A percentile compares a stretch with the other conserved stretches of the same genome.
These are phyloP conservation scores for Senecio squalidus DNA, from an alignment of 140 eudicot genomes.

Conservation along the genomic window DNA sequence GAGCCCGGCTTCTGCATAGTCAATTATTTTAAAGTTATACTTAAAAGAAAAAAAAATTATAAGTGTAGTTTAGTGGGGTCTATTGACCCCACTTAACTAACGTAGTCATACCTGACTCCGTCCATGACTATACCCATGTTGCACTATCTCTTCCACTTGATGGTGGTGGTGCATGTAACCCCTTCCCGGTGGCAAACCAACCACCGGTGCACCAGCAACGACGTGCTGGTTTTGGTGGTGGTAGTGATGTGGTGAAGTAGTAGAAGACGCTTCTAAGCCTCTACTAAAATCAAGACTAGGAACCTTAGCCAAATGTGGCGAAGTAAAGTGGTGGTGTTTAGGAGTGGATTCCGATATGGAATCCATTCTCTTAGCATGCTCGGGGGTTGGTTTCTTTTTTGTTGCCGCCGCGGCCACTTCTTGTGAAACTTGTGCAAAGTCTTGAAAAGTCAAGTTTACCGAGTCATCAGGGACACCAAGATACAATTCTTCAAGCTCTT, in stretches of 20 bases:
- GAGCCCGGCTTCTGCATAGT: no score
- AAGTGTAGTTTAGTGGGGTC: no score
- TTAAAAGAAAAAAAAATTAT: no score
- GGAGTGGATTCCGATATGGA: slow-evolving; percentile 31
- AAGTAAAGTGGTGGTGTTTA: slow-evolving; percentile 19
- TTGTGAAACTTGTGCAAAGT: slow-evolving; percentile 55
- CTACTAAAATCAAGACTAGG: slow-evolving; percentile 72
- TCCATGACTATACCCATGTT: slow-evolving; percentile 19
- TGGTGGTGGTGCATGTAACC: slow-evolving; percentile 18
- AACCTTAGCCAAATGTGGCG: slow-evolving; percentile 41
- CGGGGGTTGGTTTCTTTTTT: slow-evolving; percentile 28
- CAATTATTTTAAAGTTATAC: no score
- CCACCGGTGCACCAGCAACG: not conserved
- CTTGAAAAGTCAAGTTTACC: slow-evolving; percentile 74
- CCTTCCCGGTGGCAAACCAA: slow-evolving; percentile 11
- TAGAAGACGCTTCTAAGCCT: slow-evolving; percentile 43
- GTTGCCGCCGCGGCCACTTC: not conserved
- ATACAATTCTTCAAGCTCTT: slow-evolving; percentile 70
- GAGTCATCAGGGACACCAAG: slow-evolving; percentile 76
- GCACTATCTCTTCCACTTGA: slow-evolving; percentile 14
- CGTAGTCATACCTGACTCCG: slow-evolving; percentile 2
- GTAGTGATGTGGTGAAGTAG: slow-evolving; percentile 20
- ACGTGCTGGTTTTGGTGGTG: slow-evolving; percentile 8
- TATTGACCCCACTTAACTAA: no score
- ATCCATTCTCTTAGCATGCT: slow-evolving; percentile 23